phyloP scores from a whole-genome alignment of 768 basidiomycete genomes.

The Hypholoma sublateritium region DNA sequence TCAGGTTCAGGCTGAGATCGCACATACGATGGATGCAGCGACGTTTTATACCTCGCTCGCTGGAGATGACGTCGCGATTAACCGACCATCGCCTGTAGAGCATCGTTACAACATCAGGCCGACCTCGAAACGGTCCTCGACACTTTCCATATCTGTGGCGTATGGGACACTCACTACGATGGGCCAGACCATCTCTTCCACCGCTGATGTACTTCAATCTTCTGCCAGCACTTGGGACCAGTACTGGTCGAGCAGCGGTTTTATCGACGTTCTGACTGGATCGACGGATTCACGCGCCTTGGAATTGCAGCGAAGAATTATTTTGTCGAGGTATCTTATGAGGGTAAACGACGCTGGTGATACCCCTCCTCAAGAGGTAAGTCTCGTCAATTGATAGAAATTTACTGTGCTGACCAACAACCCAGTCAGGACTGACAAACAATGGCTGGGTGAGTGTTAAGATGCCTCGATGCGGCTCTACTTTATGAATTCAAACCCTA shows the following conservation, averaged over 20 bases:
- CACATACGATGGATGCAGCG: conserved; percentile 39
- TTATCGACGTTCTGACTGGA: conserved; percentile 42
- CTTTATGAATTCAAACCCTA: not conserved
- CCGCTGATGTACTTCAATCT: conserved; percentile 20
- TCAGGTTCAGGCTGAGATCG: conserved; percentile 34
- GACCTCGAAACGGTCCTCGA: conserved; percentile 7
- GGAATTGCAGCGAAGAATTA: conserved; percentile 56
- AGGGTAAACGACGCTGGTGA: conserved; percentile 59
- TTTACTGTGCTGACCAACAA: not conserved
- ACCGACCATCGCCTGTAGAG: conserved; percentile 38
- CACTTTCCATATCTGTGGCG: conserved; percentile 37
- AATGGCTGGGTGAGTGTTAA: conserved; percentile 13
- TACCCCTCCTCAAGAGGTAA: conserved; percentile 46
- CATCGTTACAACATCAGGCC: conserved; percentile 52
- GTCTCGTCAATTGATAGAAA: not conserved
- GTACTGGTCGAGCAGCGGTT: conserved; percentile 50
- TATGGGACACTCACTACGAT: conserved; percentile 24
- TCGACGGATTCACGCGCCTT: conserved; percentile 45
- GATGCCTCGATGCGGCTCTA: not conserved
- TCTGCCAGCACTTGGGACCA: conserved; percentile 38
- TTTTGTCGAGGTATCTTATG: conserved; percentile 56
- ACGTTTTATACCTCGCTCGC: conserved; percentile 43
- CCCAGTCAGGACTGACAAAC: conserved; percentile 23
- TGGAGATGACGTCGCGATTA: conserved; percentile 38
- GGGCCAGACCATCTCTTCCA: conserved; percentile 16